Evolutionary conservation across 306 rosid genomes (phyloP), one percentile per base, ranked within the genome.

Genomic region (Mimosa pudica): DNA sequence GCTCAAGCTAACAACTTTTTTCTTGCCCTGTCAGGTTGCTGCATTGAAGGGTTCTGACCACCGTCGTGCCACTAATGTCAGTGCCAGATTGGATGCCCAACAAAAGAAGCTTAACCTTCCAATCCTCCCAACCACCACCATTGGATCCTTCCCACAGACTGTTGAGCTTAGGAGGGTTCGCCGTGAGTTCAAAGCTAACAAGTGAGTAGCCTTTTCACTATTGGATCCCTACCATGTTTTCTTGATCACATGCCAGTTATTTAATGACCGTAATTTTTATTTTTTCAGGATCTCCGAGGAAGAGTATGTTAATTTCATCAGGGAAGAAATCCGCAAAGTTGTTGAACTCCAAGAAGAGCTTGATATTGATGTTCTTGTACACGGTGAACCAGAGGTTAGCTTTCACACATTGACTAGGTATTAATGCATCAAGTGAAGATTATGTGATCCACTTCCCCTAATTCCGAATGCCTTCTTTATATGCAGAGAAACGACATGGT

Each of bases 71-170:
- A 92, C 94, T 6, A 92, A 90, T 86, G 97, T 93, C 62, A 87
- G 89, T 38, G 51, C 94, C 60, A 89, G 97, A 87, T 83, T 93
- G 71, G 97, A 93, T 79, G 88, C 96, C 58, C 97, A 93, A 47
- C 97, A 91, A 74, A 93, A 89, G 91, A 91, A 93, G 86, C 94
- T 93, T 74, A 93, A 93, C 89, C 96, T 93, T 78, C 97, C 97
- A 74, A 57, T 89, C 80, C 94, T 93, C 30, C 97, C 97, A 74
- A 93, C 96, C 16, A 93, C 97, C 76, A 93, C 97, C 30, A 92
- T 92, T 82, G 97, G 97, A 33, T 92, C 97, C 61, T 92, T 92
- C 93, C 97, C 97, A 71, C 97, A 93, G 76, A 93, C 97, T 75
- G 81, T 88, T 14, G 97, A 93, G 69, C 83, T 93, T 49, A 91